phyloP scores from a whole-genome alignment of 2,329 filamentous ascomycete genomes.

The Fusarium sp. region DNA sequence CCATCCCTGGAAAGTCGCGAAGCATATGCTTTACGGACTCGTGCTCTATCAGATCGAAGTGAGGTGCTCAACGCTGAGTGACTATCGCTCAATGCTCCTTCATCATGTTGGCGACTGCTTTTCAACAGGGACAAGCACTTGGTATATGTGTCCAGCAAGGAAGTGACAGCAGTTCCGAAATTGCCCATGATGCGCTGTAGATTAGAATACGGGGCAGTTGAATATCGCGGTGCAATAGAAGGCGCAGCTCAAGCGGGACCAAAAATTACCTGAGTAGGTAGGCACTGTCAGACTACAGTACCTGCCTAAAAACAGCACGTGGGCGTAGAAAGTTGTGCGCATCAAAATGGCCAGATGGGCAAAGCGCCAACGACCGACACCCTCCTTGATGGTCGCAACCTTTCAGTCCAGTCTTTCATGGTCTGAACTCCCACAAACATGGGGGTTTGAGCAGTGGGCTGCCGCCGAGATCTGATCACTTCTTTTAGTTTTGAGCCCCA shows the following conservation, averaged over 20 bases:
- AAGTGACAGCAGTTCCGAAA: conserved; percentile 59
- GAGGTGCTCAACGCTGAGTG: conserved; percentile 50
- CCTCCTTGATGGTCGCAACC: background rate
- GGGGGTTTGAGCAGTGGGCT: no score
- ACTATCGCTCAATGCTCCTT: conserved; percentile 43
- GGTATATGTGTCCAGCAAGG: conserved; percentile 62
- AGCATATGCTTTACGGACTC: conserved; percentile 59
- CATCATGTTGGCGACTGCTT: conserved; percentile 47
- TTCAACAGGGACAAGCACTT: conserved; percentile 60
- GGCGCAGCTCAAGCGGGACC: conserved; percentile 14
- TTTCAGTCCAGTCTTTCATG: background rate
- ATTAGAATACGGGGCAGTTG: background rate
- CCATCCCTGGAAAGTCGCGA: conserved; percentile 57
- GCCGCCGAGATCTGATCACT: background rate
- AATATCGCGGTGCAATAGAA: conserved; percentile 2
- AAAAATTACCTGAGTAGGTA: background rate
- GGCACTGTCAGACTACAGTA: background rate
- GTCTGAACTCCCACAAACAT: no score
- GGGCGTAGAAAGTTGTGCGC: conserved; percentile 24
- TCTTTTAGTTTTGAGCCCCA: background rate
- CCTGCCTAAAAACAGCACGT: conserved; percentile 36
- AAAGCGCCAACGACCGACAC: background rate
- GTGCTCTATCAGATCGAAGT: conserved; percentile 56
- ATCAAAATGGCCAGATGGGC: background rate
- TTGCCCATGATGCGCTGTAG: conserved; percentile 47